A percentile compares a stretch with the other conserved stretches of the same genome.
phyloP scores from a whole-genome alignment of 495 filamentous ascomycete genomes.

The Talaromyces thailandensis region DNA sequence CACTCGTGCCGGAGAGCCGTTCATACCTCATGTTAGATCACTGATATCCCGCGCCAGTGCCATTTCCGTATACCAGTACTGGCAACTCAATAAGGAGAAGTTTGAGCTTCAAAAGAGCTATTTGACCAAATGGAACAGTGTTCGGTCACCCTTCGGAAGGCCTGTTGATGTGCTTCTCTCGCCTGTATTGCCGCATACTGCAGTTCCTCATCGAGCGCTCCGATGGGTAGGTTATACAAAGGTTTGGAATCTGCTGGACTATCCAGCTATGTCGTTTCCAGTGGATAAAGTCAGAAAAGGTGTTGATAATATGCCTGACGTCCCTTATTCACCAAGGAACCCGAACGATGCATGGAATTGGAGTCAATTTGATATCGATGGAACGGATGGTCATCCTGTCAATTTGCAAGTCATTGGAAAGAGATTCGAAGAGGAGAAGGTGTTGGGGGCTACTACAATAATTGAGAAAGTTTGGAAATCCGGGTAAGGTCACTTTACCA shows the following conservation, averaged over 20 bases:
- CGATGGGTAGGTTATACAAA: constrained; percentile 50
- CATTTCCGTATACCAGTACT: constrained; percentile 47
- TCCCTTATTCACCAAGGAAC: constrained; percentile 39
- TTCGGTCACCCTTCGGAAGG: constrained; percentile 34
- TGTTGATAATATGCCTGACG: constrained; percentile 31
- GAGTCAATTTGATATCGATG: constrained; percentile 35
- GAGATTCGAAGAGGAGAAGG: constrained; percentile 36
- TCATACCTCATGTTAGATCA: constrained; percentile 40
- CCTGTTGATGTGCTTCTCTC: constrained; percentile 56
- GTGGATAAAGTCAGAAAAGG: constrained; percentile 39
- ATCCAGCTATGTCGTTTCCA: constrained; percentile 47
- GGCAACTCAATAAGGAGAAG: constrained; percentile 47
- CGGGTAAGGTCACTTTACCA: too few relatives aligned
- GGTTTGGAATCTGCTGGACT: constrained; percentile 66
- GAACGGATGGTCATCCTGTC: constrained; percentile 25
- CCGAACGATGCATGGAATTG: constrained; percentile 43
- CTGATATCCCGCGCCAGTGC: constrained; percentile 38
- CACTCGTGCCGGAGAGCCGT: constrained; percentile 39
- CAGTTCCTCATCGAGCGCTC: constrained; percentile 40
- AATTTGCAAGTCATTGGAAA: constrained; percentile 32
- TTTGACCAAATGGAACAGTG: constrained; percentile 45
- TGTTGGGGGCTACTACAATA: constrained; percentile 30
- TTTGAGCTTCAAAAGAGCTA: constrained; percentile 42
- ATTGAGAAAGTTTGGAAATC: constrained; percentile 30
- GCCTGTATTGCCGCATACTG: constrained; percentile 38